Evolutionary conservation across 2,329 filamentous ascomycete species (phyloP).

Genomic region (Scedosporium boydii): DNA sequence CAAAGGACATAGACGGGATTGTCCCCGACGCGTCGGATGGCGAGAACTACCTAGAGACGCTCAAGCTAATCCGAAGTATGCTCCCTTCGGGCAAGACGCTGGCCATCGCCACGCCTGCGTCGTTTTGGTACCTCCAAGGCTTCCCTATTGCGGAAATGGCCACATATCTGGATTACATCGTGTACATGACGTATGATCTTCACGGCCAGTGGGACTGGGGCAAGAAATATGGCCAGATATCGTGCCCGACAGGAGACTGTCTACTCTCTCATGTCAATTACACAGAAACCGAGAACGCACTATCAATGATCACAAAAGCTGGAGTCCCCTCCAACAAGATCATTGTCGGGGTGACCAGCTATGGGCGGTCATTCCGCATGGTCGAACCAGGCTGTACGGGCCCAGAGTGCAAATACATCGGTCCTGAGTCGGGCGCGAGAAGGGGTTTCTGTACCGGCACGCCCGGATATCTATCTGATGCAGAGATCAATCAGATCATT

Average conservation of each 20-base stretch:
- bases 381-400: constrained; percentile 16
- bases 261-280: constrained; percentile 25
- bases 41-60: constrained; percentile 16
- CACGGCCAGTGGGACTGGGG: constrained; percentile 21
- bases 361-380: constrained; percentile 25
- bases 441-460: constrained; percentile 19
- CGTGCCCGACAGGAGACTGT: constrained; percentile 22
- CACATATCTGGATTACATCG: constrained; percentile 14
- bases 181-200: constrained; percentile 26
- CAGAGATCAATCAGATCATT: neutral
- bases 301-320: constrained; percentile 14
- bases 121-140: constrained; percentile 14
- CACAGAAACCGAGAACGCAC: constrained; percentile 25
- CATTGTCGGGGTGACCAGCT: constrained; percentile 20
- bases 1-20: constrained; percentile 15
- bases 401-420: constrained; percentile 15
- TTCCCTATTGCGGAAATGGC: constrained; percentile 14
- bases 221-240: constrained; percentile 23
- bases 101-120: constrained; percentile 13
- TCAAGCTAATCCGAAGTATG: constrained; percentile 8
- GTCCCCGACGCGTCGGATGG: constrained; percentile 14
- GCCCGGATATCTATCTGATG: constrained; percentile 17
- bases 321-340: constrained; percentile 20
- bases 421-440: constrained; percentile 13
- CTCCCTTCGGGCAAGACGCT: constrained; percentile 10